Conservation (phyloP, 2,329 filamentous ascomycete species). For the Aureobasidium sp. region DNA sequence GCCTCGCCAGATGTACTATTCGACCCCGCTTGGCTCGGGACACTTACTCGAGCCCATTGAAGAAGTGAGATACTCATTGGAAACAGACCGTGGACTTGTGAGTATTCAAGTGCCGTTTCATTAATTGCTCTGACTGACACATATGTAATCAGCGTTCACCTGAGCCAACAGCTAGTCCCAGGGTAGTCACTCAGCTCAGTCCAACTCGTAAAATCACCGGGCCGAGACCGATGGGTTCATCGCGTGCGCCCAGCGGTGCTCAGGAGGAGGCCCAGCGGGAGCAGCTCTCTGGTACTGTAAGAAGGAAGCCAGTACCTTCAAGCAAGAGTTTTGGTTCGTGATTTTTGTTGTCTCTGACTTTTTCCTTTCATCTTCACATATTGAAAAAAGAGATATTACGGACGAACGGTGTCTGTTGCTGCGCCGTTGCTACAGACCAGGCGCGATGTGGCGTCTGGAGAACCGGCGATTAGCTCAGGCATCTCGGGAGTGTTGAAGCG, state of each 20-base stretch:
- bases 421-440: neutral
- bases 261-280: neutral
- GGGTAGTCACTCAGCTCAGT: neutral
- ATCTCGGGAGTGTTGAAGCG: neutral
- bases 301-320: conserved; percentile 17
- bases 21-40: conserved; percentile 28
- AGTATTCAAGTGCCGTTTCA: conserved; percentile 6
- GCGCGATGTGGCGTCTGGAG: neutral
- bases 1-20: conserved; percentile 20
- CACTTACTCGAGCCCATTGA: conserved; percentile 40
- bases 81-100: conserved; percentile 34
- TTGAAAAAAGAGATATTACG: neutral
- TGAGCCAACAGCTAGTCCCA: conserved; percentile 9
- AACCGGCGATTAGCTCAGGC: neutral
- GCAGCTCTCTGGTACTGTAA: conserved; percentile 15
- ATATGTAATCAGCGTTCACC: conserved; percentile 1
- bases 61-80: conserved; percentile 41
- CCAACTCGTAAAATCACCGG: conserved; percentile 37
- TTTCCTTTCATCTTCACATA: conserved; percentile 1
- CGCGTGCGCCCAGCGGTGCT: conserved; percentile 14
- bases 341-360: conserved; percentile 1
- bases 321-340: conserved; percentile 10
- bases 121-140: neutral
- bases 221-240: conserved; percentile 38
- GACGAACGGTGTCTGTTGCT: neutral